phyloP scores from a whole-genome alignment of 805 yeast species.

The Ogataea haglerorum region DNA sequence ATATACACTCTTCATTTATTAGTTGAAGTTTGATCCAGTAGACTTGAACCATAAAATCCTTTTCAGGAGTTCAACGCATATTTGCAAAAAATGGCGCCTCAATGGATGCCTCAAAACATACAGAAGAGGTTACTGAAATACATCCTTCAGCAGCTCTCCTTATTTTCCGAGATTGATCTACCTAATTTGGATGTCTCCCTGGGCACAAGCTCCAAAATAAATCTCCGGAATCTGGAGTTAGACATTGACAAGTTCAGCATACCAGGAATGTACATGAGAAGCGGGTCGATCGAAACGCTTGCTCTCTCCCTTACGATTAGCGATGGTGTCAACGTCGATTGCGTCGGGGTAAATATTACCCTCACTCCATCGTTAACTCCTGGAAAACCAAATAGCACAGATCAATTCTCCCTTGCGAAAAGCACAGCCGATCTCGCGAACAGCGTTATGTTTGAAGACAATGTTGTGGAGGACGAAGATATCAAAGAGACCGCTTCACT shows the following conservation, averaged over 20 bases:
- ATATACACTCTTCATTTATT: background rate
- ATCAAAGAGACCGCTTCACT: constrained; percentile 6
- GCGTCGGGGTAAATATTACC: constrained; percentile 51
- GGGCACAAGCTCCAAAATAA: constrained; percentile 49
- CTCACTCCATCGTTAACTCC: constrained; percentile 34
- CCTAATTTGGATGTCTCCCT: constrained; percentile 79
- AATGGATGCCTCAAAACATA: constrained; percentile 81
- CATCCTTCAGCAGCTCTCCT: constrained; percentile 72
- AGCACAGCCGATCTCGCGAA: constrained; percentile 74
- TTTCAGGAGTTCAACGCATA: background rate
- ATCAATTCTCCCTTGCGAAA: constrained; percentile 54
- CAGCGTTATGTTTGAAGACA: constrained; percentile 47
- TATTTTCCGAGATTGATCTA: constrained; percentile 73
- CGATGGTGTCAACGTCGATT: constrained; percentile 66
- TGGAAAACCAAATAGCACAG: constrained; percentile 27
- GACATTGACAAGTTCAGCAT: constrained; percentile 67
- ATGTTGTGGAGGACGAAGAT: constrained; percentile 33
- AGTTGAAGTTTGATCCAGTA: too few species aligned
- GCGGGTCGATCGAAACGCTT: constrained; percentile 56
- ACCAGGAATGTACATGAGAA: constrained; percentile 61
- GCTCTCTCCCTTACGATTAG: constrained; percentile 60
- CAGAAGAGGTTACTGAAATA: constrained; percentile 80
- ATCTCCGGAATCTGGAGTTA: constrained; percentile 58
- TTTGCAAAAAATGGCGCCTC: constrained; percentile 28
- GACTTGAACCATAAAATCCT: background rate